phyloP scores from a whole-genome alignment of 768 basidiomycete genomes.

The Crucibulum laeve region DNA sequence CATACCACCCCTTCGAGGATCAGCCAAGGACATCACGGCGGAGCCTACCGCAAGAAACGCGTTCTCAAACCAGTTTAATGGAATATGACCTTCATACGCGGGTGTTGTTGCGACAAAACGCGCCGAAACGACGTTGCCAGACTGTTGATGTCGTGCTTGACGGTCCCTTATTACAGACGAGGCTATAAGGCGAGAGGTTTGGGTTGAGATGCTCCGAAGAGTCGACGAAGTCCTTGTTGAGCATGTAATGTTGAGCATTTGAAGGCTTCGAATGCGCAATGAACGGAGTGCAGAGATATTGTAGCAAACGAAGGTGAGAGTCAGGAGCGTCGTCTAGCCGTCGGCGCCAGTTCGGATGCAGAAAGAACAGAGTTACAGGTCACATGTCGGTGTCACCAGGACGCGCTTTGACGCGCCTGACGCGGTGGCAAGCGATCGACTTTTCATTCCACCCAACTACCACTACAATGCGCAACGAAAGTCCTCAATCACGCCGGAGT shows the following conservation, averaged over 20 bases:
- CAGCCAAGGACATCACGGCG: slow-evolving; percentile 72
- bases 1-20: slow-evolving; percentile 85
- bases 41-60: slow-evolving; percentile 83
- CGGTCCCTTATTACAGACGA: slow-evolving; percentile 7
- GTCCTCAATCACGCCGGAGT: too few species aligned
- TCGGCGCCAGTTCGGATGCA: neutral
- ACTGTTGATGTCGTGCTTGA: neutral
- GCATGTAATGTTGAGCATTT: neutral
- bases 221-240: too few species aligned
- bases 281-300: neutral
- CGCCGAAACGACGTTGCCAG: neutral
- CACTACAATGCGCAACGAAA: too few species aligned
- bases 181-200: too few species aligned
- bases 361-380: neutral
- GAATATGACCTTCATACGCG: slow-evolving; percentile 77
- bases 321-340: neutral
- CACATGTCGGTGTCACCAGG: too few species aligned
- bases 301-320: neutral
- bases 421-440: too few species aligned
- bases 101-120: slow-evolving; percentile 26
- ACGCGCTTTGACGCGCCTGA: too few species aligned
- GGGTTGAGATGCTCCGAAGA: too few species aligned
- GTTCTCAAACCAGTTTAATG: slow-evolving; percentile 78
- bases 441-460: too few species aligned
- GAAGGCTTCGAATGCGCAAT: neutral